phyloP scores from a whole-genome alignment of 2,329 filamentous ascomycete genomes.

The Raffaelea deltoideospora region DNA sequence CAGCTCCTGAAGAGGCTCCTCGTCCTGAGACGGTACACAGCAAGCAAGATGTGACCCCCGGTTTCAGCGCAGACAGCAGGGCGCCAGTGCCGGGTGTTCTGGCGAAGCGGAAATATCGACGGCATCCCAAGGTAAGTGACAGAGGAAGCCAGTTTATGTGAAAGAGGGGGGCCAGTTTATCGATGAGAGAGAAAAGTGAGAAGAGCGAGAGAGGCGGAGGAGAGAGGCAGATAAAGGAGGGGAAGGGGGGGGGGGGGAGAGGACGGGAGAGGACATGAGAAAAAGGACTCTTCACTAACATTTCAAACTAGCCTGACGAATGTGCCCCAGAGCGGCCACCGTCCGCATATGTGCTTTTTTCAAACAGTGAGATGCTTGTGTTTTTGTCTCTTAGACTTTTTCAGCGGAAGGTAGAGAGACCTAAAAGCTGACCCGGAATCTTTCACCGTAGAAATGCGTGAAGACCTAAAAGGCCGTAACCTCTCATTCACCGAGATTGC shows the following conservation, averaged over 20 bases:
- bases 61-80: conserved; percentile 23
- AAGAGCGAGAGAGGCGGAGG: background rate
- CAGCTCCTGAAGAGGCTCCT: conserved; percentile 40
- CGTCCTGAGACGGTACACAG: conserved; percentile 24
- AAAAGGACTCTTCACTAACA: no score
- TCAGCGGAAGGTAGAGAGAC: background rate
- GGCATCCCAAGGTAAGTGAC: conserved; percentile 54
- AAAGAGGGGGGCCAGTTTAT: no score
- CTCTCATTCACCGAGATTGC: conserved; percentile 73
- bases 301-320: conserved; percentile 59
- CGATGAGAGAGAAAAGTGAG: no score
- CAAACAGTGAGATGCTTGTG: conserved; percentile 48
- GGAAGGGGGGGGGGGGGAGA: background rate
- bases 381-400: background rate
- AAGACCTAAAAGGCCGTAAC: conserved; percentile 60
- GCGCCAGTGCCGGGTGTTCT: conserved; percentile 26
- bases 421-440: background rate
- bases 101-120: conserved; percentile 59
- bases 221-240: no score
- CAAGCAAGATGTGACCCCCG: conserved; percentile 2
- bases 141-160: no score
- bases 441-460: conserved; percentile 48
- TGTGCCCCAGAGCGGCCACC: conserved; percentile 67
- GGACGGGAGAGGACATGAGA: background rate
- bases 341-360: conserved; percentile 75